Evolutionary conservation across 1,284 basidiomycete genomes (phyloP).

Genomic region (Papiliotrema fonsecae): DNA sequence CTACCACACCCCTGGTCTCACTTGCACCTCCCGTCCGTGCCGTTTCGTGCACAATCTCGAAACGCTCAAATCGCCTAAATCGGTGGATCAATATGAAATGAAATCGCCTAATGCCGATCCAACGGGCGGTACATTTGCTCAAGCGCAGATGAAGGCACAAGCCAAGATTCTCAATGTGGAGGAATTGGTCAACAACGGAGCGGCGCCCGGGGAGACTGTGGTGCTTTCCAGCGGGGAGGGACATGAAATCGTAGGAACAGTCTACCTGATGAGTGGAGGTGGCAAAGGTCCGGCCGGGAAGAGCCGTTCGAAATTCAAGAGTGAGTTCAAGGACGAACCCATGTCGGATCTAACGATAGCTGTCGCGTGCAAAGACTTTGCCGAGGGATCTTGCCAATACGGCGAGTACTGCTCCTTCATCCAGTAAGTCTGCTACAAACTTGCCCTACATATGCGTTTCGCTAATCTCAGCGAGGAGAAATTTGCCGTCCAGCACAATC

Average conservation of each 20-base stretch:
- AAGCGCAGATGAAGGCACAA: slow-evolving; percentile 15
- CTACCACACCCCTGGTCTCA: slow-evolving; percentile 46
- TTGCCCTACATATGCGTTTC: not conserved
- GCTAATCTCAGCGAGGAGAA: slow-evolving; percentile 5
- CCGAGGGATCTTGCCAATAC: slow-evolving; percentile 40
- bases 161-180: slow-evolving; percentile 10
- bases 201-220: slow-evolving; percentile 31
- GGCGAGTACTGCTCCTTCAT: slow-evolving; percentile 48
- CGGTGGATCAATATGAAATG: slow-evolving; percentile 8
- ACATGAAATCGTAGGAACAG: slow-evolving; percentile 32
- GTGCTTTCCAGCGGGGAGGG: slow-evolving; percentile 24
- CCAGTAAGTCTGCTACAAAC: slow-evolving; percentile 29
- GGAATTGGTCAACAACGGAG: slow-evolving; percentile 5
- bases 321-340: slow-evolving; percentile 17
- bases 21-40: slow-evolving; percentile 48
- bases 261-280: slow-evolving; percentile 46
- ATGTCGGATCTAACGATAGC: slow-evolving; percentile 18
- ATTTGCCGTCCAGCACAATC: not conserved
- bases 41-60: slow-evolving; percentile 45
- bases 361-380: slow-evolving; percentile 42
- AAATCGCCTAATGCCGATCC: slow-evolving; percentile 15
- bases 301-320: slow-evolving; percentile 43
- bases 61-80: slow-evolving; percentile 2
- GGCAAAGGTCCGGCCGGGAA: slow-evolving; percentile 44
- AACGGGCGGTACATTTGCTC: slow-evolving; percentile 41